A percentile compares a stretch with the other conserved stretches of the same genome.
Conservation (phyloP, 306 rosid genomes). For the Fragaria iinumae region DNA sequence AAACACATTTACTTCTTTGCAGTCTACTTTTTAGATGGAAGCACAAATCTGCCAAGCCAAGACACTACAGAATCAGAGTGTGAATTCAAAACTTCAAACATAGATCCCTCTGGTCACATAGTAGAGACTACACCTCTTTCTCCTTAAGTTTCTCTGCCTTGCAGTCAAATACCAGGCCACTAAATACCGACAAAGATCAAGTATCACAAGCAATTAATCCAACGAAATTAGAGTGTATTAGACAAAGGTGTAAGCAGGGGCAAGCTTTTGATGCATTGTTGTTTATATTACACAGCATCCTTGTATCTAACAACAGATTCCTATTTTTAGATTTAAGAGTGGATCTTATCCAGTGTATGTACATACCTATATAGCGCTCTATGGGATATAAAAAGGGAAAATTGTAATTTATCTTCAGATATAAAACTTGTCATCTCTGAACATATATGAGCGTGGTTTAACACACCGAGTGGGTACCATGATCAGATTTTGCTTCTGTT, state of each 20-base stretch:
- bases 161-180: neutral
- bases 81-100: neutral
- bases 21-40: neutral
- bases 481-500: conserved; percentile 2
- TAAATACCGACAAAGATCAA: neutral
- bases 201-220: neutral
- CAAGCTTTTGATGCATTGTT: neutral
- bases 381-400: neutral
- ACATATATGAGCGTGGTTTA: neutral
- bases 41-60: neutral
- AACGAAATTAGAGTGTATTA: neutral
- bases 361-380: neutral
- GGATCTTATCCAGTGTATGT: neutral
- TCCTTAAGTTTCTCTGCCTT: neutral
- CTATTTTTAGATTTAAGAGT: neutral
- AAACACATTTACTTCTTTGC: neutral
- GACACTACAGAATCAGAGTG: neutral
- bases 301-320: neutral
- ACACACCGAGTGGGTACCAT: neutral
- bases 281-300: neutral
- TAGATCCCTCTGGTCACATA: neutral
- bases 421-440: neutral
- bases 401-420: neutral
- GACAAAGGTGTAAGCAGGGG: neutral
- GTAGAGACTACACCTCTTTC: neutral